Evolutionary conservation across 805 yeast genomes (phyloP).

Genomic region (Candida morakotiae): DNA sequence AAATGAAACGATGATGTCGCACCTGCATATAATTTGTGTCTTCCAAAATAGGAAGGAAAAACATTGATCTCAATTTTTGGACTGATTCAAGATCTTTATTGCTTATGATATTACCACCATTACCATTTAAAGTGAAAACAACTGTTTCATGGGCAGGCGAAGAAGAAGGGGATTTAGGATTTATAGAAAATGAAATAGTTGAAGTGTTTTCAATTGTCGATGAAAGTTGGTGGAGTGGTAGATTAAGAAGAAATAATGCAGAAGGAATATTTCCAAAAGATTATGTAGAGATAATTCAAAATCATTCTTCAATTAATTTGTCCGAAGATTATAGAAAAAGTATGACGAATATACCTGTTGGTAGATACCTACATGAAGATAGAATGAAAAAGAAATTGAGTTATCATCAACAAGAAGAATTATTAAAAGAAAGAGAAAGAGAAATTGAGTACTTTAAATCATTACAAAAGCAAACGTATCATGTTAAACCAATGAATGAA

Average conservation of each 20-base stretch:
- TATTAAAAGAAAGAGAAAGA: conserved; percentile 17
- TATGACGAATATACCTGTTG: conserved; percentile 11
- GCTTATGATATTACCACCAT: conserved; percentile 26
- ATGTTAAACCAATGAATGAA: conserved; percentile 12
- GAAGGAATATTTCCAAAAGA: conserved; percentile 87
- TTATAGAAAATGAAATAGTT: conserved; percentile 87
- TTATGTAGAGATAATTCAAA: conserved; percentile 61
- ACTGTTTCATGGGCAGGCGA: conserved; percentile 94
- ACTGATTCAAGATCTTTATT: conserved; percentile 3
- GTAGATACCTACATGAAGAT: conserved; percentile 12
- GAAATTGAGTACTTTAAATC: conserved; percentile 28
- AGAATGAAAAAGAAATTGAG: conserved; percentile 12
- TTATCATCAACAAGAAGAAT: conserved; percentile 16
- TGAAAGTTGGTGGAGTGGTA: conserved; percentile 92
- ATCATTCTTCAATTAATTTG: conserved; percentile 15
- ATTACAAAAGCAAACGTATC: conserved; percentile 28
- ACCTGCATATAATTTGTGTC: background rate
- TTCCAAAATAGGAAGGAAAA: conserved; percentile 4
- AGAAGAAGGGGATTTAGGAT: conserved; percentile 84
- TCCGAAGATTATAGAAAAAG: conserved; percentile 10
- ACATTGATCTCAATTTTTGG: background rate
- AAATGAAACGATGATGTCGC: background rate
- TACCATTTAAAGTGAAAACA: conserved; percentile 77
- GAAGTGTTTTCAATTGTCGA: conserved; percentile 79
- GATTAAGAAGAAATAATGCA: conserved; percentile 70